Evolutionary conservation across 768 basidiomycete species (phyloP).

Genomic region (Leccinum variicolor): DNA sequence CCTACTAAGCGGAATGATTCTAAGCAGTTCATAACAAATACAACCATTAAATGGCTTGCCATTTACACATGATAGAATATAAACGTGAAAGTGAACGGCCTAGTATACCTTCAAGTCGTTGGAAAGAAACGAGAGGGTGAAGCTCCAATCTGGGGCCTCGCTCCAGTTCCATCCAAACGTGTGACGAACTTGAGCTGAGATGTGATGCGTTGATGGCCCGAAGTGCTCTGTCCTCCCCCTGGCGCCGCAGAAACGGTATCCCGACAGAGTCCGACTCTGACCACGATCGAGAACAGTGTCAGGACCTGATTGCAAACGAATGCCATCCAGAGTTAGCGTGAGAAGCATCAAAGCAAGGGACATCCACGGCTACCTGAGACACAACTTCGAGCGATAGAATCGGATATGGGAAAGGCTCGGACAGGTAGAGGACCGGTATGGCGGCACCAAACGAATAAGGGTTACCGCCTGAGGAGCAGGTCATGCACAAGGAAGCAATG

Average conservation of each 20-base stretch:
- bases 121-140: no score
- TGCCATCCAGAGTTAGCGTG: neutral
- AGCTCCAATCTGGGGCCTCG: neutral
- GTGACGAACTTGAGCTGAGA: neutral
- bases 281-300: conserved; percentile 16
- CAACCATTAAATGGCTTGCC: no score
- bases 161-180: neutral
- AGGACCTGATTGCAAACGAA: conserved; percentile 3
- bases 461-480: neutral
- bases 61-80: no score
- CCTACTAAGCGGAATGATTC: no score
- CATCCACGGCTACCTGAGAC: conserved; percentile 14
- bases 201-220: neutral
- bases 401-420: conserved; percentile 6
- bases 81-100: no score
- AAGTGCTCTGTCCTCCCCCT: neutral
- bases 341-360: neutral
- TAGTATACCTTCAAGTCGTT: no score
- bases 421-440: conserved; percentile 11
- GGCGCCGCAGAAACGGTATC: neutral
- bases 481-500: neutral
- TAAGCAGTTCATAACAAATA: no score
- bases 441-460: conserved; percentile 16
- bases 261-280: conserved; percentile 9
- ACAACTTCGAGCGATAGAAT: conserved; percentile 13